Conservation (phyloP, 2,329 filamentous ascomycete genomes). For the Ophiostoma novo-ulmi region DNA sequence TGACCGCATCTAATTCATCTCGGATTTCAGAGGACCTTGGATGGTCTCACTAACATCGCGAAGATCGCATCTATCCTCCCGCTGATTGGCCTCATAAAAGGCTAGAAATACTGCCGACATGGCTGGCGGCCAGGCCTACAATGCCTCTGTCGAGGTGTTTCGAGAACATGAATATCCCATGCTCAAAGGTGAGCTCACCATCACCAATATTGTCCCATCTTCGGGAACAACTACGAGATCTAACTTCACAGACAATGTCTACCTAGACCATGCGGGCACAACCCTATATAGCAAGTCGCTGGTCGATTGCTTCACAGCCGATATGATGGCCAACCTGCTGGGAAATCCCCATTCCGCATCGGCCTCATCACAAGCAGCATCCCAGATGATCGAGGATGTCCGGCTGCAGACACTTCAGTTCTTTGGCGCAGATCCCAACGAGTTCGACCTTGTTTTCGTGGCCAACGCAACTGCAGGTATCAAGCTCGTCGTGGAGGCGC, state of each 20-base stretch:
- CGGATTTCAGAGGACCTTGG: not conserved
- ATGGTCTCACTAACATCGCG: not conserved
- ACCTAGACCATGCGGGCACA: conserved; percentile 95
- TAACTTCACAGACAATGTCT: conserved; percentile 57
- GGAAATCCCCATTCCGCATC: conserved; percentile 92
- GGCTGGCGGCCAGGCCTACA: conserved; percentile 42
- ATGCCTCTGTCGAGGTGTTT: conserved; percentile 53
- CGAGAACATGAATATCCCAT: conserved; percentile 62
- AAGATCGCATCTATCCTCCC: not conserved
- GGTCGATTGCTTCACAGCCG: conserved; percentile 71
- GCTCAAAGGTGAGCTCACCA: conserved; percentile 51
- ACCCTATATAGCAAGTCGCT: conserved; percentile 75
- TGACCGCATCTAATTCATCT: not conserved
- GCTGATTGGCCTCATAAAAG: not conserved
- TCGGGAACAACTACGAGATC: not conserved
- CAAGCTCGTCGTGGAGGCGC: conserved; percentile 76
- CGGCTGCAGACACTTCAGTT: conserved; percentile 66
- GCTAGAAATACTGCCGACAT: not conserved
- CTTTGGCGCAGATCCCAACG: conserved; percentile 72
- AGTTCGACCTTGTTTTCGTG: conserved; percentile 87
- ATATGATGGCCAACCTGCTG: conserved; percentile 73
- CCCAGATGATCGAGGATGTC: conserved; percentile 68
- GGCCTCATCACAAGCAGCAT: conserved; percentile 70
- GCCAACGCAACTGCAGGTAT: conserved; percentile 88
- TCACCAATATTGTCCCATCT: not conserved